Evolutionary conservation across 176 grass and related monocot genomes (phyloP).

Genomic region (Olyra latifolia): DNA sequence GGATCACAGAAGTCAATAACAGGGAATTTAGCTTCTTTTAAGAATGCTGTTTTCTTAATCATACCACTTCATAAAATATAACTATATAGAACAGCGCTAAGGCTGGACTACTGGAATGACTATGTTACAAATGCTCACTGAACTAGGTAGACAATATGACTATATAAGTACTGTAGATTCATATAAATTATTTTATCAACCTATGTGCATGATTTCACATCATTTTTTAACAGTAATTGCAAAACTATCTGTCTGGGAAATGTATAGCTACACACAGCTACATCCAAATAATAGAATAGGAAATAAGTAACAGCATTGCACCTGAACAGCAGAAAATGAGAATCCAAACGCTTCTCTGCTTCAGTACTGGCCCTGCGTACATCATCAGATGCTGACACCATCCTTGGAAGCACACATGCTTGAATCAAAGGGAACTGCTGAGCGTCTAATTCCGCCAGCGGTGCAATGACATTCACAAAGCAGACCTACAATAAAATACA

Average conservation of each 20-base stretch:
- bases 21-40: slow-evolving; percentile 25
- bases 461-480: slow-evolving; percentile 67
- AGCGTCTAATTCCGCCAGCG: slow-evolving; percentile 83
- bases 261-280: not conserved
- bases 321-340: slow-evolving; percentile 78
- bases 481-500: slow-evolving; percentile 56
- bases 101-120: not conserved
- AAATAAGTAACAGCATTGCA: slow-evolving; percentile 45
- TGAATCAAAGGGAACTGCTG: slow-evolving; percentile 88
- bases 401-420: slow-evolving; percentile 76
- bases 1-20: not conserved
- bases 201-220: not conserved
- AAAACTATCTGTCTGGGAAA: slow-evolving; percentile 3
- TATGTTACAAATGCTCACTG: slow-evolving; percentile 9
- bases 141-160: not conserved
- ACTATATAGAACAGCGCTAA: not conserved
- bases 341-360: slow-evolving; percentile 80
- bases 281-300: slow-evolving; percentile 18
- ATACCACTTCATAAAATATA: slow-evolving; percentile 11
- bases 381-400: slow-evolving; percentile 76
- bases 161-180: slow-evolving; percentile 12
- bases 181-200: not conserved
- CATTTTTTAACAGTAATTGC: not conserved
- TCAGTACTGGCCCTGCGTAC: slow-evolving; percentile 68
- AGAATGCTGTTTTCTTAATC: not conserved